Evolutionary conservation across 2,329 filamentous ascomycete genomes (phyloP).

Genomic region (Neoscytalidium dimidiatum): DNA sequence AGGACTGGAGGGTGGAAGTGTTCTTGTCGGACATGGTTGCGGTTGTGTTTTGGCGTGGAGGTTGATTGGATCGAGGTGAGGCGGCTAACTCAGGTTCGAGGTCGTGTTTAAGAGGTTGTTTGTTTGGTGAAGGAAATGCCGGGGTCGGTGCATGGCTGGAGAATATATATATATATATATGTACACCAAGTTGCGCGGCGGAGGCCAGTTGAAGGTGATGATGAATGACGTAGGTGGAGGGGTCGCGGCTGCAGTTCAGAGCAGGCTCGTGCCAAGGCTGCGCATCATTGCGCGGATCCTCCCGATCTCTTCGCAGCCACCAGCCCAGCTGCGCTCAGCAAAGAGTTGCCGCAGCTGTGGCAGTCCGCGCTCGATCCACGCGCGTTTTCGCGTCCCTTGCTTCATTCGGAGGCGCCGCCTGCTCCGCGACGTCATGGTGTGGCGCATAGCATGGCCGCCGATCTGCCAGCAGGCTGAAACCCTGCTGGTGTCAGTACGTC

Average conservation of each 20-base stretch:
- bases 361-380: not conserved
- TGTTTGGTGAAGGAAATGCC: not conserved
- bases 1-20: conserved; percentile 76
- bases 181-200: not conserved
- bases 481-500: not conserved
- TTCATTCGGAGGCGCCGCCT: not conserved
- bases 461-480: not conserved
- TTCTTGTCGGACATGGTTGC: conserved; percentile 55
- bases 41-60: not conserved
- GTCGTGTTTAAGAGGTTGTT: not conserved
- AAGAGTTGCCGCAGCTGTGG: too few relatives aligned
- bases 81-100: not conserved
- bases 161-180: too few relatives aligned
- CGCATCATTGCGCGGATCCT: conserved; percentile 9
- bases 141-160: not conserved
- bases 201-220: not conserved
- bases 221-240: conserved; percentile 19
- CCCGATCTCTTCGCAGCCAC: not conserved
- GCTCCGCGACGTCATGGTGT: conserved; percentile 6
- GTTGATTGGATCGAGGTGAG: not conserved
- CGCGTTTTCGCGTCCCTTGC: not conserved
- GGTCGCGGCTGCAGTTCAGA: not conserved
- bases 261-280: not conserved
- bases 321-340: too few relatives aligned
- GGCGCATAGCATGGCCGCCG: not conserved